These are phyloP conservation scores for Colletotrichum spinosum DNA, from an alignment of 2,329 filamentous ascomycete species.

Conservation along the genomic window DNA sequence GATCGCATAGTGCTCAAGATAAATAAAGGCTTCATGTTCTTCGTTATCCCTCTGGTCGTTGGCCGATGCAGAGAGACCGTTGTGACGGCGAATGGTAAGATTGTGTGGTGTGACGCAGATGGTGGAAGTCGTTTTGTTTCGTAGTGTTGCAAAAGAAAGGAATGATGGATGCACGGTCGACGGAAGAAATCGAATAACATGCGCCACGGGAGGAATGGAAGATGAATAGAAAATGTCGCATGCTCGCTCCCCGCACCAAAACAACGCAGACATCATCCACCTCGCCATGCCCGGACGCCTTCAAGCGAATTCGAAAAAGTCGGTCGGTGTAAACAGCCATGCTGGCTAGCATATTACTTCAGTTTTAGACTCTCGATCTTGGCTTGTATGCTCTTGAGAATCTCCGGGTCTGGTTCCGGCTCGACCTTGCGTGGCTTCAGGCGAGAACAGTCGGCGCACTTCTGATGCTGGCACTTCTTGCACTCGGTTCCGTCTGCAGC, in stretches of 20 bases:
- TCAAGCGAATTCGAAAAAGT: conserved; percentile 23
- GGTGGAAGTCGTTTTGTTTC: conserved; percentile 32
- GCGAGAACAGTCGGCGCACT: conserved; percentile 70
- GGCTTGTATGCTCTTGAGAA: conserved; percentile 67
- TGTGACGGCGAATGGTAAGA: conserved; percentile 26
- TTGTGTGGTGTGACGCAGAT: conserved; percentile 32
- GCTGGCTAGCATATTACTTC: conserved; percentile 17
- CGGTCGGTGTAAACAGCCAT: conserved; percentile 13
- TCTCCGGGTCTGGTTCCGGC: conserved; percentile 70
- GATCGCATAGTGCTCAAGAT: conserved; percentile 19
- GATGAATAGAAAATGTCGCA: conserved; percentile 29
- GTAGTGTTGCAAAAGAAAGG: conserved; percentile 32
- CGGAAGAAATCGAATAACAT: conserved; percentile 24
- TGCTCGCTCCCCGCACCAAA: conserved; percentile 27
- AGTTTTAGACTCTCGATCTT: conserved; percentile 62
- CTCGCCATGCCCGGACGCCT: conserved; percentile 28
- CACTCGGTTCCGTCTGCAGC: conserved; percentile 67
- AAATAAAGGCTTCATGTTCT: conserved; percentile 30
- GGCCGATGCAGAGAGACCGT: conserved; percentile 11
- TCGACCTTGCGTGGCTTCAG: conserved; percentile 70
- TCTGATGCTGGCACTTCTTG: conserved; percentile 68
- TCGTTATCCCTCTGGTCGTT: conserved; percentile 30
- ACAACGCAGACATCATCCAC: conserved; percentile 20
- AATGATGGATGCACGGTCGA: conserved; percentile 30
- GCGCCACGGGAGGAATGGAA: conserved; percentile 10